Percentiles rank a stretch among this genome's conserved stretches.
Evolutionary conservation across 2,329 filamentous ascomycete species (phyloP).

Genomic region (Falciphora oryzae): DNA sequence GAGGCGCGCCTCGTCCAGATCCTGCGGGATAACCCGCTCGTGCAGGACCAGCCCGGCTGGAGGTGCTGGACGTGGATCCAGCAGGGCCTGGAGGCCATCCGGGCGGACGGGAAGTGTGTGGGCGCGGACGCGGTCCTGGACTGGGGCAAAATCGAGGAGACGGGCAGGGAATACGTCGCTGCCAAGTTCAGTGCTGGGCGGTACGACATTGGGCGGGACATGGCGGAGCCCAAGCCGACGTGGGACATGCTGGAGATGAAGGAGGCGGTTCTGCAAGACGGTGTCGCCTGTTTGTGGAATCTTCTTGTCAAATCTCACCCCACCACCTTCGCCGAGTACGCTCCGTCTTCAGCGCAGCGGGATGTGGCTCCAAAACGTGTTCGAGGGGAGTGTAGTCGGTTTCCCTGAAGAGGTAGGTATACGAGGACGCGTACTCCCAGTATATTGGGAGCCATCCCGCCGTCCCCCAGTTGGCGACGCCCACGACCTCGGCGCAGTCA

Average conservation of each 20-base stretch:
- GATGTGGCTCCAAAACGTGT: too few species aligned
- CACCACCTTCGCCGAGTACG: too few species aligned
- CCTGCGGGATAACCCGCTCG: conserved; percentile 25
- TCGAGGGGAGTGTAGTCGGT: too few species aligned
- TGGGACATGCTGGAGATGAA: conserved; percentile 23
- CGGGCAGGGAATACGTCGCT: conserved; percentile 28
- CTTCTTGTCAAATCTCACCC: too few species aligned
- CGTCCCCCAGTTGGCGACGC: conserved; percentile 13
- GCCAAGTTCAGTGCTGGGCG: conserved; percentile 24
- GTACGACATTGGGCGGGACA: conserved; percentile 14
- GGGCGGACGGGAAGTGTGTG: conserved; percentile 29
- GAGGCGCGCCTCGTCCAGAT: conserved; percentile 26
- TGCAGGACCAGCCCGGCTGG: conserved; percentile 30
- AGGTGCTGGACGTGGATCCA: conserved; percentile 35
- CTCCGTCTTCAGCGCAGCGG: too few species aligned
- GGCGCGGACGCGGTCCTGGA: conserved; percentile 28
- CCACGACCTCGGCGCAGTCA: conserved; percentile 7
- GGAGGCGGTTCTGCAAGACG: conserved; percentile 13
- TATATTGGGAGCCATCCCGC: conserved; percentile 10
- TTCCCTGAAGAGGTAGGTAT: too few species aligned
- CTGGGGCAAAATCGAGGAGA: conserved; percentile 31
- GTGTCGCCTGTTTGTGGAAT: too few species aligned
- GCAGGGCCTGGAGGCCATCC: conserved; percentile 27
- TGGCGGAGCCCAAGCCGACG: conserved; percentile 21
- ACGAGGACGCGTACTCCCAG: conserved; percentile 11